Evolutionary conservation across 108 stramenopile genomes (phyloP), one percentile per base, ranked within the genome.

Genomic region (Aurantiochytrium sp.): DNA sequence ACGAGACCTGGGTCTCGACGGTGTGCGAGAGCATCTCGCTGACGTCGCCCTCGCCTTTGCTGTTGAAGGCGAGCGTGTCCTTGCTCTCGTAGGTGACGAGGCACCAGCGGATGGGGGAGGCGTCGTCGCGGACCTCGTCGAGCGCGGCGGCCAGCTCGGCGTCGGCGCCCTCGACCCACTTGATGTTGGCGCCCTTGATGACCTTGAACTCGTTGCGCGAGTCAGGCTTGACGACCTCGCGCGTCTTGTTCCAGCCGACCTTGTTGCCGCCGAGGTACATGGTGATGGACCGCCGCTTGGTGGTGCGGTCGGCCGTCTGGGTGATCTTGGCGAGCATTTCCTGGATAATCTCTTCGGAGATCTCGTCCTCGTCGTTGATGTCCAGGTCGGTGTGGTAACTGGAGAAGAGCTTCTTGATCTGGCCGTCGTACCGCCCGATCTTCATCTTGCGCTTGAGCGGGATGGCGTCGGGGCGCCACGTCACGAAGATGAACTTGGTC

Each of bases 321-420:
- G 89, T 90, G 15, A 90, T 86, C 37, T 34, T 45, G 87, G 65
- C 59, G 55, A 90, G 86, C 37, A 89, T 27, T 1, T 89, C 89
- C 4, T 37, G 69, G 27, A 89, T 30, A 10, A 69, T 59, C 4
- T 69, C 86, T 15, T 86, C 87, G 19, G 87, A 69, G n/a, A 89
- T 17, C 3, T 89, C 89, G 41, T 89, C 89, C 4, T 55, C 31
- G 24, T 73, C 30, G 54, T 88, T 89, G n/a, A 88, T 87, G 30
- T 89, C 88, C 59, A 90, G 87, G 24, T 90, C 89, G n/a, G 89
- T 73, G 87, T 90, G 89, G 89, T 90, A 90, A 5, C 88, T 87
- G 37, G 89, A 21, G 12, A 90, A 90, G 15, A 68, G 36, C n/a
- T 48, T 45, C 86, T 90, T 90, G 89, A 90, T 89, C 69, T 90